Evolutionary conservation across 345 rosid species (phyloP).

Genomic region (Toxicodendron radicans): DNA sequence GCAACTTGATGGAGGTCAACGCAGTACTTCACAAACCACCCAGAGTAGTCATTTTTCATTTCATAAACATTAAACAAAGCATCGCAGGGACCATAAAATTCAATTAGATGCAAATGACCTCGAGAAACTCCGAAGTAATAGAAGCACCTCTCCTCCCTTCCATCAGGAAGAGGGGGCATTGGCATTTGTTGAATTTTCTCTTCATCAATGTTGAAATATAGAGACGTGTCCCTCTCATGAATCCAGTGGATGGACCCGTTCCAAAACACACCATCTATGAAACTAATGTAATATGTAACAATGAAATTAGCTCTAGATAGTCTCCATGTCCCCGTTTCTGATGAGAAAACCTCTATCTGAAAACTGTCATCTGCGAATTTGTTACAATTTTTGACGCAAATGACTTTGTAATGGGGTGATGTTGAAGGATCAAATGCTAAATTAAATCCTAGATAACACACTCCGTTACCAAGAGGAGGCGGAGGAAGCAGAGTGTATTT

Average conservation of each 20-base stretch:
- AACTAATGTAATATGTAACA: background rate
- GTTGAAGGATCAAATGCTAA: constrained; percentile 50
- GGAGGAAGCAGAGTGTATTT: constrained; percentile 30
- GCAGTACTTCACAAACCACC: constrained; percentile 36
- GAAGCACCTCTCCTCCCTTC: constrained; percentile 1
- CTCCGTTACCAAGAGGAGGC: background rate
- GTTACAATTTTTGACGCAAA: constrained; percentile 17
- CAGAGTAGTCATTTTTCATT: constrained; percentile 32
- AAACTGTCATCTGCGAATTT: constrained; percentile 1
- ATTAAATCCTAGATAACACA: constrained; percentile 10
- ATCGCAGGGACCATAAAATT: constrained; percentile 18
- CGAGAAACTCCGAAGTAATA: constrained; percentile 18
- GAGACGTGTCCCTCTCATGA: constrained; percentile 7
- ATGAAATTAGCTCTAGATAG: constrained; percentile 17
- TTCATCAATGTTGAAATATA: constrained; percentile 29
- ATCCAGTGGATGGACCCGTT: constrained; percentile 38
- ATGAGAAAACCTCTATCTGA: constrained; percentile 38
- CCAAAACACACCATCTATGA: constrained; percentile 4
- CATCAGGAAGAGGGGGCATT: constrained; percentile 26
- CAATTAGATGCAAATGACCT: background rate
- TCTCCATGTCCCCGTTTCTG: constrained; percentile 39
- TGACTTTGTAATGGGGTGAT: constrained; percentile 37
- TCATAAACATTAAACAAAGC: constrained; percentile 30
- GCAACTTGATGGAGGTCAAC: constrained; percentile 34
- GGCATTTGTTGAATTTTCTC: constrained; percentile 34